Base-by-base conservation (phyloP, 306 rosid species). In the Lablab purpureus region DNA sequence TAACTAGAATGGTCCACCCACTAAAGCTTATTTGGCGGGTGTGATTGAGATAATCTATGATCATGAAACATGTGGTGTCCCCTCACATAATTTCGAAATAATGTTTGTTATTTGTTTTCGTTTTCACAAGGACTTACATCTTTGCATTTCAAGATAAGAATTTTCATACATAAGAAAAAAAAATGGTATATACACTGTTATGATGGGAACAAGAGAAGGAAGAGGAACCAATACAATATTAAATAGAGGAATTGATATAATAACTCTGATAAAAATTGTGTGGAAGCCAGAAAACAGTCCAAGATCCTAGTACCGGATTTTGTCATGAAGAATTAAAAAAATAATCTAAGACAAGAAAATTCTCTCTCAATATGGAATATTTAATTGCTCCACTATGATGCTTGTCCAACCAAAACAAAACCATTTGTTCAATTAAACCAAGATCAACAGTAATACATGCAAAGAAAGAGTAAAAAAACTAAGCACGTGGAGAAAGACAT, bases 1-100 rank as follows among this genome's bases (percentile, higher is more conserved):
- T 69, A 59, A 83, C 75, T 81, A 84, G 84, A 51, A 75, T 75
- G 88, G 86, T 82, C 86, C 84, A 85, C 82, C 65, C 83, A 86
- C 89, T 82, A 75, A 28, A 71, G 41, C 73, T 76, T 80, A 80
- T 63, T 60, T 23, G 68, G 64, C 76, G 84, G 74, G 40, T 78
- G 50, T 68, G 76, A 27, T 67, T 27, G 46, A 2, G 71, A 67
- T 76, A 71, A 70, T 68, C 64, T 51, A 40, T 34, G 64, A 84
- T 75, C 77, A 67, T 65, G 71, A 79, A 79, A 74, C 77, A 43
- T 63, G 67, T 76, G 49, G 76, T 64, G 80, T 72, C 46, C 75
- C 79, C 74, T 18, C 82, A 11, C 54, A 43, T 77, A 71, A 51
- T 62, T 64, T 77, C 18, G 76, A 76, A 80, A 72, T 58, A 46